These are phyloP conservation scores for Dendryphion nanum DNA, from an alignment of 2,329 filamentous ascomycete genomes.

Conservation along the genomic window DNA sequence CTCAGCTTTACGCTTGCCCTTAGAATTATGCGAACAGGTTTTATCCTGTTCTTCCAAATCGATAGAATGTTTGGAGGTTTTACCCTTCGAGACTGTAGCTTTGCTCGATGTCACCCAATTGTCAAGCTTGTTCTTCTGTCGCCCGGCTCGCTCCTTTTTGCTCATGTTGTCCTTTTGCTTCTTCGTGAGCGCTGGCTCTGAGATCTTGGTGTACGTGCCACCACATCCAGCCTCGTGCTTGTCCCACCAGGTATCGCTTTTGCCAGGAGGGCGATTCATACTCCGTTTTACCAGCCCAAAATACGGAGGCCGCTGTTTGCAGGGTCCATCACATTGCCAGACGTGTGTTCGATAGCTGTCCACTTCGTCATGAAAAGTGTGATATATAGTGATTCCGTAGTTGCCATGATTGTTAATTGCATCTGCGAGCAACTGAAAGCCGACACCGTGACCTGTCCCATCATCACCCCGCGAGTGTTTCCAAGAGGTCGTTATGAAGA, in stretches of 20 bases:
- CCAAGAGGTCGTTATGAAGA: constrained; percentile 47
- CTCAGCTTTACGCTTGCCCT: constrained; percentile 11
- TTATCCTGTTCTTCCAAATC: constrained; percentile 10
- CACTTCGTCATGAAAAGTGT: constrained; percentile 48
- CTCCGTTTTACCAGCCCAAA: constrained; percentile 47
- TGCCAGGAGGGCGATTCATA: constrained; percentile 46
- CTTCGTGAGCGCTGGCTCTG: constrained; percentile 43
- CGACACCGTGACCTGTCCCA: constrained; percentile 43
- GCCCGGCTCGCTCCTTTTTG: constrained; percentile 40
- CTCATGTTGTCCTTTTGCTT: constrained; percentile 41
- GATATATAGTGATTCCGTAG: constrained; percentile 43
- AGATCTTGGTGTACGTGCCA: constrained; percentile 42
- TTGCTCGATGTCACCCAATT: constrained; percentile 33
- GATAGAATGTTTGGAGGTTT: constrained; percentile 8
- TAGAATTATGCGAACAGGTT: constrained; percentile 4
- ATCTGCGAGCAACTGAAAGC: constrained; percentile 44
- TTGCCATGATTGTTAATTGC: constrained; percentile 45
- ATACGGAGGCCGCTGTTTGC: constrained; percentile 37
- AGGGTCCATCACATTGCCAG: constrained; percentile 46
- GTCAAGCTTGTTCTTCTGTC: constrained; percentile 47
- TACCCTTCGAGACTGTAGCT: constrained; percentile 14
- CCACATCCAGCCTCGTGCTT: constrained; percentile 43
- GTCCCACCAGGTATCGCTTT: constrained; percentile 43
- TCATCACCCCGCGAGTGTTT: constrained; percentile 42
- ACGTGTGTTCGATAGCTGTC: constrained; percentile 47